Conservation (phyloP, 208 protist genomes). For the Spongospora subterranea region DNA sequence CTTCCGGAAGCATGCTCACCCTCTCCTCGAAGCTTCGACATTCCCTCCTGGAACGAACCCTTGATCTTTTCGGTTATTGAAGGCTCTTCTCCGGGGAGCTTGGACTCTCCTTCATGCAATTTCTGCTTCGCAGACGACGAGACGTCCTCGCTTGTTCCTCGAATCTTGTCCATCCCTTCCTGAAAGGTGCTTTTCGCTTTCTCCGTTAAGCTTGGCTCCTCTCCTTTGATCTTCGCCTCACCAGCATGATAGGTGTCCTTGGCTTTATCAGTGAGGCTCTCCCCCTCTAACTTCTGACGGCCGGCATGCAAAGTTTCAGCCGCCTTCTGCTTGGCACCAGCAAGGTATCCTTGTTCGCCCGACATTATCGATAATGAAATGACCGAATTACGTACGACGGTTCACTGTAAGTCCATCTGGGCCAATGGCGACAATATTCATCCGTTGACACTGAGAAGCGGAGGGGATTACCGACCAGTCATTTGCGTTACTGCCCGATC, state of each 20-base stretch:
- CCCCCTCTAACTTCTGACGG: neutral
- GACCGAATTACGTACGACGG: too few species aligned
- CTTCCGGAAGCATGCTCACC: too few species aligned
- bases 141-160: too few species aligned
- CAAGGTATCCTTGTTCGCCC: too few species aligned
- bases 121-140: neutral
- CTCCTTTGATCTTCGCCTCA: neutral
- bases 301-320: neutral
- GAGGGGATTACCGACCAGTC: too few species aligned
- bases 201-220: neutral
- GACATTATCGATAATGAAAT: too few species aligned
- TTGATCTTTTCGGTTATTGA: neutral
- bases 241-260: neutral
- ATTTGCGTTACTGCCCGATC: too few species aligned
- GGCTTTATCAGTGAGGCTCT: neutral
- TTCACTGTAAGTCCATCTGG: too few species aligned
- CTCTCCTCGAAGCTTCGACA: too few species aligned
- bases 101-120: neutral
- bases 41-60: neutral
- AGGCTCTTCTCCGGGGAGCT: neutral
- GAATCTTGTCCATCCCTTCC: too few species aligned
- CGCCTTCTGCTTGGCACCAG: neutral
- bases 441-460: too few species aligned
- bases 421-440: too few species aligned
- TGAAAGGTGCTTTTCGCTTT: neutral